Conservation (phyloP, 2,329 filamentous ascomycete species). For the Rasamsonia emersonii region DNA sequence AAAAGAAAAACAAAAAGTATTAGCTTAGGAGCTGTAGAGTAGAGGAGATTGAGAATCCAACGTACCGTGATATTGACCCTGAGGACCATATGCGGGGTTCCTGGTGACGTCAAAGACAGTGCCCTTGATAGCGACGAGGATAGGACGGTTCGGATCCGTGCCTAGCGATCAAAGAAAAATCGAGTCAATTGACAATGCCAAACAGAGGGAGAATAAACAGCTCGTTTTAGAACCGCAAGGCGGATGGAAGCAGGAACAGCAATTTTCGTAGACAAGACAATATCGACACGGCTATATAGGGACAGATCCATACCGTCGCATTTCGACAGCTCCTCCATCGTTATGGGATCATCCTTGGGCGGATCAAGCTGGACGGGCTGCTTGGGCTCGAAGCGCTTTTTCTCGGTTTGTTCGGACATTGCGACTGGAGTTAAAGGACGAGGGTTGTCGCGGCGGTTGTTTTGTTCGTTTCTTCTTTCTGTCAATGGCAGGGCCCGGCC, state of each 20-base stretch:
- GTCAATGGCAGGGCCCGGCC: too few relatives aligned
- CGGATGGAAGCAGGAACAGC: slow-evolving; percentile 1
- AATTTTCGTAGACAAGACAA: slow-evolving; percentile 4
- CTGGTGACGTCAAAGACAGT: slow-evolving; percentile 89
- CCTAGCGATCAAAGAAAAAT: slow-evolving; percentile 16
- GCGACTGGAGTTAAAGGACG: slow-evolving; percentile 5
- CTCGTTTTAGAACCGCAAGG: too few relatives aligned
- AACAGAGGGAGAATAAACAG: too few relatives aligned
- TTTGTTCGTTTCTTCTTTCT: too few relatives aligned
- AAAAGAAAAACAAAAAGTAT: not conserved
- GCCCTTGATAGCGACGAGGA: slow-evolving; percentile 64
- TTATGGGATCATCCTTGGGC: slow-evolving; percentile 82
- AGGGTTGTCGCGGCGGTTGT: too few relatives aligned
- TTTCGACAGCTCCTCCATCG: slow-evolving; percentile 66
- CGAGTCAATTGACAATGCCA: slow-evolving; percentile 4
- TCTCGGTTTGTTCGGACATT: slow-evolving; percentile 23
- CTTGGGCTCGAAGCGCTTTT: slow-evolving; percentile 34
- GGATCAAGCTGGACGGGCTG: slow-evolving; percentile 54
- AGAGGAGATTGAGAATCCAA: slow-evolving; percentile 9
- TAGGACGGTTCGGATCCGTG: slow-evolving; percentile 41
- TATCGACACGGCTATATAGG: too few relatives aligned
- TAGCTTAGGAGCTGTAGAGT: not conserved
- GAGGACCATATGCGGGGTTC: slow-evolving; percentile 76
- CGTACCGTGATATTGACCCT: slow-evolving; percentile 77
- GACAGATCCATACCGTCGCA: slow-evolving; percentile 62